Evolutionary conservation across 352 stramenopile genomes (phyloP).

Genomic region (Globisporangium polare): DNA sequence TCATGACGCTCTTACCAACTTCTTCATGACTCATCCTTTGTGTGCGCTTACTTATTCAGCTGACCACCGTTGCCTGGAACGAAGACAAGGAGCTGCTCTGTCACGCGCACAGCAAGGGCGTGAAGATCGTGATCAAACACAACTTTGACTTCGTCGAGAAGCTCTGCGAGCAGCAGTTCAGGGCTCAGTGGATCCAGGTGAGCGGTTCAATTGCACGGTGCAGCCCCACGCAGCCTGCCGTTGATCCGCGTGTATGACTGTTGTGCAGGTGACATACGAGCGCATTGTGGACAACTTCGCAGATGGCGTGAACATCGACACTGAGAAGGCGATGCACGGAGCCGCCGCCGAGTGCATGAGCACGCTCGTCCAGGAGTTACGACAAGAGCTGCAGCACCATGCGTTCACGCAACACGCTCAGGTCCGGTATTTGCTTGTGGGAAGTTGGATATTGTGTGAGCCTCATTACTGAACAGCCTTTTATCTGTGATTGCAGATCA

Average conservation of each 20-base stretch:
- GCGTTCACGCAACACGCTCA: constrained; percentile 58
- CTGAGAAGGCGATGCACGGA: constrained; percentile 60
- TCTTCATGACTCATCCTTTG: too few species aligned
- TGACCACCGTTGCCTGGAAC: constrained; percentile 85
- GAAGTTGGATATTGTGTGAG: neutral
- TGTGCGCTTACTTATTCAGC: constrained; percentile 15
- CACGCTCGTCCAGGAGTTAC: constrained; percentile 59
- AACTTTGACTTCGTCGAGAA: constrained; percentile 69
- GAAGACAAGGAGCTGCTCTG: constrained; percentile 79
- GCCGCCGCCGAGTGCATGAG: constrained; percentile 40
- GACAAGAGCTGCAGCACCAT: constrained; percentile 42
- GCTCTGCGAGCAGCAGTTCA: constrained; percentile 48
- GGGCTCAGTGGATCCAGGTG: constrained; percentile 54
- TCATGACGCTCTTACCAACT: too few species aligned
- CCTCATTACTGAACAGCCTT: too few species aligned
- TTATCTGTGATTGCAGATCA: constrained; percentile 39
- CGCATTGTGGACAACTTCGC: constrained; percentile 65
- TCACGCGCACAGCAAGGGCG: constrained; percentile 68
- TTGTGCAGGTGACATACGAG: constrained; percentile 39
- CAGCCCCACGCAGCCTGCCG: neutral
- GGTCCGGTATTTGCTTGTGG: constrained; percentile 18
- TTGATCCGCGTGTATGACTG: neutral
- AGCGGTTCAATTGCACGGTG: too few species aligned
- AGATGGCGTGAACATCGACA: constrained; percentile 85
- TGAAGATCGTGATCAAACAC: constrained; percentile 78